These are phyloP conservation scores for Pisolithus tinctorius DNA, from an alignment of 768 basidiomycete species.

Conservation along the genomic window DNA sequence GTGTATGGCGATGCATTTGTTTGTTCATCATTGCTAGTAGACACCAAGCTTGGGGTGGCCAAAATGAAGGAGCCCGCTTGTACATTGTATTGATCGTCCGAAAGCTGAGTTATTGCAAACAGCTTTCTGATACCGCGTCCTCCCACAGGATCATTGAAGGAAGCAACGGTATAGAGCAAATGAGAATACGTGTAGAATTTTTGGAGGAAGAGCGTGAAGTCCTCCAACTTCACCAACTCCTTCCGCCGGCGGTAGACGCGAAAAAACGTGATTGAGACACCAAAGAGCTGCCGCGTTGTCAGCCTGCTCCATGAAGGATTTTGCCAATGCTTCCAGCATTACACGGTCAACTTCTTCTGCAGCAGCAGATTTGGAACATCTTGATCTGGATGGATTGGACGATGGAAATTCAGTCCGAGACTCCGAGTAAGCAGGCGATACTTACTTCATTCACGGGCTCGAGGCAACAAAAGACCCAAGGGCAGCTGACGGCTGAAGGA, in stretches of 20 bases:
- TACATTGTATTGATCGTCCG: slow-evolving; percentile 25
- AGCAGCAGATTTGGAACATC: slow-evolving; percentile 32
- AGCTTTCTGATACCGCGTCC: slow-evolving; percentile 21
- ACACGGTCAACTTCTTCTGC: slow-evolving; percentile 18
- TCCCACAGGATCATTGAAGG: slow-evolving; percentile 23
- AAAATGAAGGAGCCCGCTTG: slow-evolving; percentile 20
- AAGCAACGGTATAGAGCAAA: slow-evolving; percentile 24
- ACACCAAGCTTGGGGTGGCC: neutral
- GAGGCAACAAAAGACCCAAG: slow-evolving; percentile 1
- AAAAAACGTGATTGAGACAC: slow-evolving; percentile 38
- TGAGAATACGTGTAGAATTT: slow-evolving; percentile 31
- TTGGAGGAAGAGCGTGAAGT: slow-evolving; percentile 25
- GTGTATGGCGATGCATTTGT: slow-evolving; percentile 9
- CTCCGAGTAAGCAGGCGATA: neutral
- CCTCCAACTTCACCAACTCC: neutral
- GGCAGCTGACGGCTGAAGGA: slow-evolving; percentile 15
- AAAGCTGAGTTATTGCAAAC: slow-evolving; percentile 27
- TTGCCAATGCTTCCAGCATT: slow-evolving; percentile 27
- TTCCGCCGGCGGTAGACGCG: slow-evolving; percentile 10
- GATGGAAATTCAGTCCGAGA: neutral
- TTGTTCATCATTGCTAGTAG: slow-evolving; percentile 6
- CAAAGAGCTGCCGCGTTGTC: slow-evolving; percentile 33
- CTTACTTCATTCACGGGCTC: slow-evolving; percentile 11
- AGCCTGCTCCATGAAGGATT: slow-evolving; percentile 19
- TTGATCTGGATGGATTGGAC: slow-evolving; percentile 10